phyloP scores from a whole-genome alignment of 495 filamentous ascomycete genomes.

The Xylaria intraflava region DNA sequence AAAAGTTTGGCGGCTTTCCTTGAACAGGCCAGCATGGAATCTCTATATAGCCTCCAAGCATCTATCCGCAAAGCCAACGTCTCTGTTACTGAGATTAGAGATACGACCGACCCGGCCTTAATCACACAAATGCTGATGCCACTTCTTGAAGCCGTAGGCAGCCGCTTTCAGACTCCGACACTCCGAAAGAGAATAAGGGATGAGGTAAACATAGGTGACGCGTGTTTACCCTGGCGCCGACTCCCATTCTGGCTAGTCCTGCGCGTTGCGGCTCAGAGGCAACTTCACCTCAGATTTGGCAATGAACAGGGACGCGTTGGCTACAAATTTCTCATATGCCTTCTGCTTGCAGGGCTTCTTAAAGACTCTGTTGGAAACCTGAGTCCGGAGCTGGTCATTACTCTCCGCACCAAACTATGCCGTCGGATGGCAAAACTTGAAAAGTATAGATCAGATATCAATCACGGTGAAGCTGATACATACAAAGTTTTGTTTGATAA shows the following conservation, averaged over 20 bases:
- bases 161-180: constrained; percentile 19
- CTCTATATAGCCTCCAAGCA: constrained; percentile 46
- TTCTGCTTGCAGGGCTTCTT: constrained; percentile 39
- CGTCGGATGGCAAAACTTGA: constrained; percentile 58
- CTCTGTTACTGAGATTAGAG: constrained; percentile 43
- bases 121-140: constrained; percentile 52
- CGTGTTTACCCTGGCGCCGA: constrained; percentile 51
- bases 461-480: neutral
- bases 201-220: constrained; percentile 44
- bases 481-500: constrained; percentile 13
- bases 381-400: constrained; percentile 15
- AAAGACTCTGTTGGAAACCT: constrained; percentile 26
- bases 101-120: constrained; percentile 48
- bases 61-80: constrained; percentile 43
- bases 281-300: constrained; percentile 40
- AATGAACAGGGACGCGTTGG: constrained; percentile 38
- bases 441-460: constrained; percentile 17
- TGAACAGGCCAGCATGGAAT: constrained; percentile 52
- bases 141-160: constrained; percentile 48
- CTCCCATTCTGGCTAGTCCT: constrained; percentile 50
- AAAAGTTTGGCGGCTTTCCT: constrained; percentile 46
- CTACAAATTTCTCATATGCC: constrained; percentile 54
- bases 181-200: constrained; percentile 55
- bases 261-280: constrained; percentile 47
- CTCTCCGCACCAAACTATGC: constrained; percentile 50